phyloP scores from a whole-genome alignment of 2,329 filamentous ascomycete genomes.

The Lecanosticta acicola region DNA sequence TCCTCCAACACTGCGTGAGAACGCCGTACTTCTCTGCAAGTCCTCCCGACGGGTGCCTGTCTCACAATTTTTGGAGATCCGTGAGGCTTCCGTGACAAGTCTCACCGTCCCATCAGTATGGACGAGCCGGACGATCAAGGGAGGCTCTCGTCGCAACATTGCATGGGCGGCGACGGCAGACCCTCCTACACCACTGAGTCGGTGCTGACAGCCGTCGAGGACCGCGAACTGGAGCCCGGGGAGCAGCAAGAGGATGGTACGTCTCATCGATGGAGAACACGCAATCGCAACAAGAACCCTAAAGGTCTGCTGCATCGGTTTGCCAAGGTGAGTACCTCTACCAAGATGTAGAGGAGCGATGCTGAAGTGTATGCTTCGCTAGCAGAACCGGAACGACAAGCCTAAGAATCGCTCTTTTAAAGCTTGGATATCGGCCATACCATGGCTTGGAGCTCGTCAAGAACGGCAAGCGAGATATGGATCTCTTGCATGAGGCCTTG shows the following conservation, averaged over 20 bases:
- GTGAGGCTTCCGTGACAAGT: too few relatives aligned
- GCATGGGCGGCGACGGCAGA: neutral
- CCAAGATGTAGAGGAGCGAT: too few relatives aligned
- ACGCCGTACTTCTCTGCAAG: too few relatives aligned
- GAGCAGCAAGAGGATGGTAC: slow-evolving; percentile 6
- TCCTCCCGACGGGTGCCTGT: too few relatives aligned
- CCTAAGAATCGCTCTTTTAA: slow-evolving; percentile 5
- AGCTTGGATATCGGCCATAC: slow-evolving; percentile 8
- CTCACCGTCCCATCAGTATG: too few relatives aligned
- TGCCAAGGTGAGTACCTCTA: slow-evolving; percentile 10
- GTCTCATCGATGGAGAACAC: slow-evolving; percentile 8
- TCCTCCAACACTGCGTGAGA: too few relatives aligned
- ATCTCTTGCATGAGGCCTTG: slow-evolving; percentile 10
- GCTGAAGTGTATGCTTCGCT: too few relatives aligned
- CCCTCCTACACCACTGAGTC: neutral
- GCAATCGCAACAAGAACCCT: slow-evolving; percentile 8
- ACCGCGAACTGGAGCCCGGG: neutral
- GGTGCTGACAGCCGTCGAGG: neutral
- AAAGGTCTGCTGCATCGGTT: slow-evolving; percentile 13
- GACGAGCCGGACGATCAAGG: neutral
- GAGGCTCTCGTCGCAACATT: neutral
- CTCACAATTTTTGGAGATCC: too few relatives aligned
- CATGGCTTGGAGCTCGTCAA: slow-evolving; percentile 13
- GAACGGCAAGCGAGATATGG: slow-evolving; percentile 14
- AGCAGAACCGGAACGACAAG: slow-evolving; percentile 8